Evolutionary conservation across 2,329 filamentous ascomycete genomes (phyloP), one percentile per base, ranked within the genome.

Genomic region (Sporothrix variecibatus): DNA sequence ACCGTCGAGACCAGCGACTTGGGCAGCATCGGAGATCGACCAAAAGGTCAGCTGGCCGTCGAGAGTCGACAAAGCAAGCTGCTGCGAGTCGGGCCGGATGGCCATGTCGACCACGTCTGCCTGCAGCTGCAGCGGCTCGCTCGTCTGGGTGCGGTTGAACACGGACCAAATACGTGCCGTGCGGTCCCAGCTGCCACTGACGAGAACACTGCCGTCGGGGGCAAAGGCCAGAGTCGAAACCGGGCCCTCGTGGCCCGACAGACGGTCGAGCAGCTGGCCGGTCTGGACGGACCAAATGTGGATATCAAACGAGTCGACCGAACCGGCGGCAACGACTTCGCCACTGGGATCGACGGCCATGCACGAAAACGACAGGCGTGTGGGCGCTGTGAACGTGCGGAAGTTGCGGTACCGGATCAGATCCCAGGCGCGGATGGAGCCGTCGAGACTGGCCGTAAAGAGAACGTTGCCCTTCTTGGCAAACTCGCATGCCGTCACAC

Each of bases 251-350:
- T 99, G 96, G 0, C 96, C 97, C 7, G 95, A 89, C 31, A 99
- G 86, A 77, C 92, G 92, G 81, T 99, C 96, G 6, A 99, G 89
- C 23, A 99, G 86, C 82, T 99, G 96, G 2, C 96, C 96, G 0
- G 95, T 99, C 81, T 99, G 96, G 3, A 99, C 97, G 5, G 94
- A 98, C 96, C 96, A 99, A 76, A 99, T 93, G 83, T 99, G 95
- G 71, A 99, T 94, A 80, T 98, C 95, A 77, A 98, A 98, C 4
- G 95, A 97, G 81, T 99, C 96, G 20, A 97, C 87, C 1, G 95
- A 98, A 2, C 95, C 96, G 11, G 96, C 96, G 75, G 95, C 97
- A 2, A 99, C 93, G 9, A 99, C 93, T 82, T 99, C 97, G 72
- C 96, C 96, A 77, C 94, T 97, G 0, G 96, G 95, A 78, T 99